phyloP scores from a whole-genome alignment of 192 early-diverging fungal species.

The Entomortierella parvispora region DNA sequence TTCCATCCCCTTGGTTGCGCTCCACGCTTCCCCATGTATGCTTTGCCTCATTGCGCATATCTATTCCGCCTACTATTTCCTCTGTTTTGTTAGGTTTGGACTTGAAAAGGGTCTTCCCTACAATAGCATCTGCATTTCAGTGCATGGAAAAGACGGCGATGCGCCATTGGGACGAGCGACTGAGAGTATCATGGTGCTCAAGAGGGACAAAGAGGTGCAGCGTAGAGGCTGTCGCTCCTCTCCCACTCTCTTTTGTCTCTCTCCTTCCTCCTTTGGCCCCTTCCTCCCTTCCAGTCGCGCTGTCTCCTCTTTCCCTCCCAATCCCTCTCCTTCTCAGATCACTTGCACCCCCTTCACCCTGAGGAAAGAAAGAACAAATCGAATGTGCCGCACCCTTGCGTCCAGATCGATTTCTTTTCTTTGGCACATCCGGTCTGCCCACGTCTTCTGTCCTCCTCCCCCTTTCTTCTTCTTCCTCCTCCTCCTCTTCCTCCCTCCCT shows the following conservation, averaged over 20 bases:
- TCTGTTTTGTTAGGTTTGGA: not conserved
- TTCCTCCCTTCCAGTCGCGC: not conserved
- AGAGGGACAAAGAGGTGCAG: too few relatives aligned
- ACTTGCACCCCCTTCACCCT: not conserved
- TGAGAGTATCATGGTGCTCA: too few relatives aligned
- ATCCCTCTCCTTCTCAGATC: not conserved
- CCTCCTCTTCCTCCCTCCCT: conserved; percentile 10
- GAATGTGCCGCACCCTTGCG: not conserved
- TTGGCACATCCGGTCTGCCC: not conserved
- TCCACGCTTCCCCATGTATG: too few relatives aligned
- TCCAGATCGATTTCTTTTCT: too few relatives aligned
- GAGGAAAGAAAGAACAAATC: not conserved
- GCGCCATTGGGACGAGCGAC: too few relatives aligned
- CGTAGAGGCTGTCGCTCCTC: too few relatives aligned
- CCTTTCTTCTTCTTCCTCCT: not conserved
- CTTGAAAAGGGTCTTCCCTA: too few relatives aligned
- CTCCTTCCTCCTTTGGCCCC: not conserved
- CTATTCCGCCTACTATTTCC: not conserved
- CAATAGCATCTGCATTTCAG: too few relatives aligned
- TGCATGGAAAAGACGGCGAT: too few relatives aligned
- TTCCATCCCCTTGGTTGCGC: too few relatives aligned
- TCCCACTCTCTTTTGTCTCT: too few relatives aligned
- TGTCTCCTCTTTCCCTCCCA: not conserved
- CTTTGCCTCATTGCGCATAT: not conserved
- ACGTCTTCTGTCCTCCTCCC: not conserved